Evolutionary conservation across 2,329 filamentous ascomycete genomes (phyloP).

Genomic region (Aspergillus sp.): DNA sequence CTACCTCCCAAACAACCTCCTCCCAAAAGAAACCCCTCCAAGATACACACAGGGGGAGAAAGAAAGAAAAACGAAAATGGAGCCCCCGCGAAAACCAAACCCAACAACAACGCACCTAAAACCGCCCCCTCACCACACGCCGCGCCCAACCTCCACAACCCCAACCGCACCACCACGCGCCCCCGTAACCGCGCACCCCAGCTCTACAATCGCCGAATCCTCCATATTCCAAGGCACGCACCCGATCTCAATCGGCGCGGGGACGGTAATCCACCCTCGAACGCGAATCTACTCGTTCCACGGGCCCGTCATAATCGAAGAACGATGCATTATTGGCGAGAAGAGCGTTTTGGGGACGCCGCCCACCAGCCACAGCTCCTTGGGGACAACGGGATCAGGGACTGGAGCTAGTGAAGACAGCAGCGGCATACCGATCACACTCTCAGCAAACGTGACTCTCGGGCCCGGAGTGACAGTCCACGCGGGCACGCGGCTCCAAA

Average conservation of each 20-base stretch:
- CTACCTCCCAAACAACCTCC: background rate
- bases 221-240: slow-evolving; percentile 61
- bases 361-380: slow-evolving; percentile 11
- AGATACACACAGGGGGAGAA: background rate
- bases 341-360: slow-evolving; percentile 52
- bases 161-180: slow-evolving; percentile 37
- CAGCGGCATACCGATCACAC: slow-evolving; percentile 19
- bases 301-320: slow-evolving; percentile 77
- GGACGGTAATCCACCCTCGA: slow-evolving; percentile 83
- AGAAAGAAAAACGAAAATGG: slow-evolving; percentile 10
- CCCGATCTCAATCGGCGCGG: slow-evolving; percentile 73
- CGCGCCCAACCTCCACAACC: slow-evolving; percentile 24
- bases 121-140: slow-evolving; percentile 15
- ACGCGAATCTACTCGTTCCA: slow-evolving; percentile 73
- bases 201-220: slow-evolving; percentile 40
- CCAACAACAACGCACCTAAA: slow-evolving; percentile 23
- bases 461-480: slow-evolving; percentile 38
- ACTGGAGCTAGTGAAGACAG: too few relatives aligned
- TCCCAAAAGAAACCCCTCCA: background rate
- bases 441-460: slow-evolving; percentile 41
- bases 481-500: slow-evolving; percentile 41
- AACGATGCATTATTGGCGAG: slow-evolving; percentile 80
- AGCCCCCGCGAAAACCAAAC: slow-evolving; percentile 11
- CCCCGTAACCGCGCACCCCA: slow-evolving; percentile 37
- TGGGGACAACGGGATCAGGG: background rate